phyloP scores from a whole-genome alignment of 768 basidiomycete species.

The Boletus reticulatus region DNA sequence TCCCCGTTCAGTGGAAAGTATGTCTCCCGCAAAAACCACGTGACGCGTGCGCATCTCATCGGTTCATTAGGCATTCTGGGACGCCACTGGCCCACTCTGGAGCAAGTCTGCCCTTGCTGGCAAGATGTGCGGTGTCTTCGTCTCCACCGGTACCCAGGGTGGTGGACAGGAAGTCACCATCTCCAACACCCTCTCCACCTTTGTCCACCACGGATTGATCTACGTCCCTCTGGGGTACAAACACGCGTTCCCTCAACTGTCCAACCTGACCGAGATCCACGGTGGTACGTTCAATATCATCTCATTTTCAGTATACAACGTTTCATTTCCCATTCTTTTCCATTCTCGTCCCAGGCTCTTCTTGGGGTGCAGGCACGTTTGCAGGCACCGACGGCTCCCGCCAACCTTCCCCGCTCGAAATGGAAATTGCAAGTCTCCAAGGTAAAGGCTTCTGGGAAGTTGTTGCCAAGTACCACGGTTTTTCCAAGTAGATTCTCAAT shows the following conservation, averaged over 20 bases:
- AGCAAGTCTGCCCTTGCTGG: slow-evolving; percentile 39
- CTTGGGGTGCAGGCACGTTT: slow-evolving; percentile 80
- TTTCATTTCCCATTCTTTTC: neutral
- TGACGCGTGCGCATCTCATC: slow-evolving; percentile 20
- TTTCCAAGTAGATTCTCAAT: slow-evolving; percentile 11
- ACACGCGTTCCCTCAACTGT: slow-evolving; percentile 37
- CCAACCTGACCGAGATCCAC: slow-evolving; percentile 42
- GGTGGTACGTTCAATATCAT: slow-evolving; percentile 37
- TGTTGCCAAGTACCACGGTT: slow-evolving; percentile 36
- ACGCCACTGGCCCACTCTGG: slow-evolving; percentile 48
- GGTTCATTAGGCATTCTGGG: slow-evolving; percentile 41
- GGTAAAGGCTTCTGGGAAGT: slow-evolving; percentile 54
- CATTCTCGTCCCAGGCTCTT: slow-evolving; percentile 46
- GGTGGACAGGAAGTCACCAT: slow-evolving; percentile 47
- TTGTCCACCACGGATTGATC: slow-evolving; percentile 55
- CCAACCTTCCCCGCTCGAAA: slow-evolving; percentile 55
- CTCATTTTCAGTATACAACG: too few relatives aligned
- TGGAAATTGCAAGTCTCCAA: slow-evolving; percentile 55
- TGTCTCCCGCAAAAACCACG: slow-evolving; percentile 11
- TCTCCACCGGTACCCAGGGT: slow-evolving; percentile 45
- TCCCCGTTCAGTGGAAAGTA: slow-evolving; percentile 58
- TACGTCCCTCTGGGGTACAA: slow-evolving; percentile 55
- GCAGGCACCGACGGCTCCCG: slow-evolving; percentile 55
- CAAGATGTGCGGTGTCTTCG: slow-evolving; percentile 48
- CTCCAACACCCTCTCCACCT: slow-evolving; percentile 38